phyloP scores from a whole-genome alignment of 208 protist genomes.

The Acanthamoeba sp. region DNA sequence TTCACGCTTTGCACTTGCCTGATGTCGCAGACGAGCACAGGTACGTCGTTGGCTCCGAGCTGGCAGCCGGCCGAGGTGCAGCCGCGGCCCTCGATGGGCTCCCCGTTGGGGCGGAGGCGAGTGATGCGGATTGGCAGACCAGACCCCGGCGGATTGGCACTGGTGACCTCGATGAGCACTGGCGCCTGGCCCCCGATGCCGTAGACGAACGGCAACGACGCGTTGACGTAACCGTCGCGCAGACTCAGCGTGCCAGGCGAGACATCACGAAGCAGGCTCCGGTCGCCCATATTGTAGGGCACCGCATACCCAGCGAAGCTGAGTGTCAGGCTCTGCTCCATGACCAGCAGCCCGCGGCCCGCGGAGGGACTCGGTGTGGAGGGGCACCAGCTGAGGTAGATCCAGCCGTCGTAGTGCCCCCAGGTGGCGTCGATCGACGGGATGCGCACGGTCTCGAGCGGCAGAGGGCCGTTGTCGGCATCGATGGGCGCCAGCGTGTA shows the following conservation, averaged over 20 bases:
- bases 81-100: not conserved
- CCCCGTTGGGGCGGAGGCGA: not conserved
- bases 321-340: not conserved
- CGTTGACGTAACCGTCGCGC: not conserved
- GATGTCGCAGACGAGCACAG: no score
- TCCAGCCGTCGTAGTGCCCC: not conserved
- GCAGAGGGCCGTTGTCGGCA: not conserved
- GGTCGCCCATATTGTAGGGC: not conserved
- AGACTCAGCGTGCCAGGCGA: not conserved
- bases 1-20: not conserved
- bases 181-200: not conserved
- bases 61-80: not conserved
- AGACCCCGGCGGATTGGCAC: not conserved
- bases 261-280: not conserved
- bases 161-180: not conserved
- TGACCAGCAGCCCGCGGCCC: not conserved
- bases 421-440: not conserved
- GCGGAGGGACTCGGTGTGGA: no score
- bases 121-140: not conserved
- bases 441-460: not conserved
- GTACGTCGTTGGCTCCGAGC: not conserved
- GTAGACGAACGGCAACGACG: not conserved
- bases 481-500: not conserved
- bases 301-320: not conserved
- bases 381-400: not conserved